Conservation (phyloP, 306 rosid genomes). For the Nissolia schottii region DNA sequence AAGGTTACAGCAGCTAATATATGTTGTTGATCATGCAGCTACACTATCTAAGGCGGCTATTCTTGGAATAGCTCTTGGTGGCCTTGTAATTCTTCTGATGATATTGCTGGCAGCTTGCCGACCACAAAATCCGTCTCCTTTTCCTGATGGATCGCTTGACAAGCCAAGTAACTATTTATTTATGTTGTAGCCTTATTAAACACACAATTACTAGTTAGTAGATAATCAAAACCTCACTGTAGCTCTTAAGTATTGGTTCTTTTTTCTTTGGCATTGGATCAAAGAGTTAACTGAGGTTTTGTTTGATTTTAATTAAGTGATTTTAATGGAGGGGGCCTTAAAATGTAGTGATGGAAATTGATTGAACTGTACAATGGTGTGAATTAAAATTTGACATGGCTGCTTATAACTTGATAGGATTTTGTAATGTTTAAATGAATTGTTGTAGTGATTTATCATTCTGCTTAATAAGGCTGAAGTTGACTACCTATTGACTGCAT, state of each 20-base stretch:
- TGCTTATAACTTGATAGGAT: neutral
- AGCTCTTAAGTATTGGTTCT: neutral
- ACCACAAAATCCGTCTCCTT: conserved; percentile 69
- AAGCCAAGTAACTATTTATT: conserved; percentile 61
- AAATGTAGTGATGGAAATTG: neutral
- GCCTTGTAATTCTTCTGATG: conserved; percentile 87
- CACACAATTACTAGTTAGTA: neutral
- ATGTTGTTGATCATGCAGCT: conserved; percentile 38
- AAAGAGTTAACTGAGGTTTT: neutral
- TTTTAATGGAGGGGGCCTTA: neutral
- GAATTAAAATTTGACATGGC: neutral
- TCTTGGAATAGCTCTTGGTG: conserved; percentile 96
- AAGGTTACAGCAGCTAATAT: too few relatives aligned
- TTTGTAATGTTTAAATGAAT: neutral
- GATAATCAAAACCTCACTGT: neutral
- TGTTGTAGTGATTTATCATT: neutral
- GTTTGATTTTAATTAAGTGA: neutral
- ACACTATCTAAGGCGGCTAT: conserved; percentile 86
- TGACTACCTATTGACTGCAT: conserved; percentile 13
- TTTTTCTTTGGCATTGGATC: neutral
- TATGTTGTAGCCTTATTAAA: neutral
- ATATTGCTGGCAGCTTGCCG: conserved; percentile 78
- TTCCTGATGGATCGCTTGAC: conserved; percentile 75
- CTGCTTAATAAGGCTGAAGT: neutral
- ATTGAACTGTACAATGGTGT: neutral